These are phyloP conservation scores for Gloeophyllum trabeum DNA, from an alignment of 768 basidiomycete species.

Conservation along the genomic window DNA sequence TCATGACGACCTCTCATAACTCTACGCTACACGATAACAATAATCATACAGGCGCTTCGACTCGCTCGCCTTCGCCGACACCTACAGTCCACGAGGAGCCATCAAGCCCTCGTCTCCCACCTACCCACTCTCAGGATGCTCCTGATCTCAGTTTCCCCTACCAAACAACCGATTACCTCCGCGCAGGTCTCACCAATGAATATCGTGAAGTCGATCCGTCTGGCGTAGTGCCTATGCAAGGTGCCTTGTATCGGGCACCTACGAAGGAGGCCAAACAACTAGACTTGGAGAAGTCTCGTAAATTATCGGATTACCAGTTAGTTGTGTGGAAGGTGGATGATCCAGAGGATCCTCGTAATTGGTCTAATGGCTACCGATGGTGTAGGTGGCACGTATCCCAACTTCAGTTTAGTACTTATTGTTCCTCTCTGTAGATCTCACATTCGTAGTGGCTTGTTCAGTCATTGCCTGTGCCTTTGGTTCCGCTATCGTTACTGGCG, in stretches of 20 bases:
- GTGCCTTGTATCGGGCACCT: slow-evolving; percentile 17
- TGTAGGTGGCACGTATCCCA: slow-evolving; percentile 16
- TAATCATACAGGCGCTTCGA: too few relatives aligned
- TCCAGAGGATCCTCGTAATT: slow-evolving; percentile 28
- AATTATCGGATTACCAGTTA: slow-evolving; percentile 19
- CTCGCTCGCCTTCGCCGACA: background rate
- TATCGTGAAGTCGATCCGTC: slow-evolving; percentile 18
- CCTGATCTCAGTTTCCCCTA: slow-evolving; percentile 19
- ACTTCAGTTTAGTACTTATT: background rate
- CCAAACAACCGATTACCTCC: slow-evolving; percentile 15
- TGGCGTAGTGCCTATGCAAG: slow-evolving; percentile 17
- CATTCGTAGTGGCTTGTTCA: slow-evolving; percentile 17
- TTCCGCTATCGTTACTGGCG: slow-evolving; percentile 25
- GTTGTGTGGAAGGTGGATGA: slow-evolving; percentile 26
- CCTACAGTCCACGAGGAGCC: background rate
- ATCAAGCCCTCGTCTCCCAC: background rate
- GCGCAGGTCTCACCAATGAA: slow-evolving; percentile 21
- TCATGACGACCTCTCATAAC: too few relatives aligned
- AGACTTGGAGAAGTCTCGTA: slow-evolving; percentile 23
- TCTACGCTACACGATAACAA: too few relatives aligned
- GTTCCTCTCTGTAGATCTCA: slow-evolving; percentile 14
- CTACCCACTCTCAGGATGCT: slow-evolving; percentile 8
- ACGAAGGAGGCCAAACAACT: slow-evolving; percentile 12
- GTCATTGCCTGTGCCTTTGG: slow-evolving; percentile 25
- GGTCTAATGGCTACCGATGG: slow-evolving; percentile 20